Conservation (phyloP, 306 rosid species). For the Elaeagnus macrophylla region DNA sequence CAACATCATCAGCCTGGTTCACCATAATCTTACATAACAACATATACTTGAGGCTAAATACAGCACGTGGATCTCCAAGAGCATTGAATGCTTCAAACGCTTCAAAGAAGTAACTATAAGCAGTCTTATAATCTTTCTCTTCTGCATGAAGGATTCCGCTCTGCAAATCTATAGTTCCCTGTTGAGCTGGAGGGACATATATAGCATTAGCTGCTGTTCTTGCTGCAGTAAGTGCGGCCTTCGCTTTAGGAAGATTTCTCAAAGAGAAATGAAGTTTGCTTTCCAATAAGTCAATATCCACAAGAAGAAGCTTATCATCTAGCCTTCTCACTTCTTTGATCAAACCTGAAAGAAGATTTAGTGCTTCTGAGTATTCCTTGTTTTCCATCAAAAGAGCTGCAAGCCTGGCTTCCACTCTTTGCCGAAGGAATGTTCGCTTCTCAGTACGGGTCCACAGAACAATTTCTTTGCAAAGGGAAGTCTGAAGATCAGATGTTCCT, state of each 20-base stretch:
- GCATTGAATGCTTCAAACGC: slow-evolving; percentile 93
- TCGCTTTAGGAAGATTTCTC: slow-evolving; percentile 94
- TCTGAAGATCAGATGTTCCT: slow-evolving; percentile 75
- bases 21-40: slow-evolving; percentile 85
- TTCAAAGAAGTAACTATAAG: slow-evolving; percentile 81
- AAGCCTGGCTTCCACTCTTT: slow-evolving; percentile 91
- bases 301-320: slow-evolving; percentile 94
- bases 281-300: slow-evolving; percentile 89
- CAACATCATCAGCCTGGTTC: slow-evolving; percentile 85
- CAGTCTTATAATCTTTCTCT: slow-evolving; percentile 91
- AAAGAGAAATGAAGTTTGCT: slow-evolving; percentile 85
- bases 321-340: slow-evolving; percentile 94
- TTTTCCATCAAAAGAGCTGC: slow-evolving; percentile 87
- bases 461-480: slow-evolving; percentile 84
- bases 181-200: slow-evolving; percentile 96
- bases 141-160: slow-evolving; percentile 96
- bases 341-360: slow-evolving; percentile 66
- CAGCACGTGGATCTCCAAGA: slow-evolving; percentile 86
- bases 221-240: slow-evolving; percentile 93
- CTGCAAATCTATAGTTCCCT: slow-evolving; percentile 87
- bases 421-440: slow-evolving; percentile 85
- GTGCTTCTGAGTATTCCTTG: slow-evolving; percentile 83
- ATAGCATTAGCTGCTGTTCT: slow-evolving; percentile 95
- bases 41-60: slow-evolving; percentile 91
- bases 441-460: slow-evolving; percentile 89